A percentile compares a stretch with the other conserved stretches of the same genome.
These are phyloP conservation scores for Arthroderma sp. DNA, from an alignment of 2,329 filamentous ascomycete genomes.

Conservation along the genomic window DNA sequence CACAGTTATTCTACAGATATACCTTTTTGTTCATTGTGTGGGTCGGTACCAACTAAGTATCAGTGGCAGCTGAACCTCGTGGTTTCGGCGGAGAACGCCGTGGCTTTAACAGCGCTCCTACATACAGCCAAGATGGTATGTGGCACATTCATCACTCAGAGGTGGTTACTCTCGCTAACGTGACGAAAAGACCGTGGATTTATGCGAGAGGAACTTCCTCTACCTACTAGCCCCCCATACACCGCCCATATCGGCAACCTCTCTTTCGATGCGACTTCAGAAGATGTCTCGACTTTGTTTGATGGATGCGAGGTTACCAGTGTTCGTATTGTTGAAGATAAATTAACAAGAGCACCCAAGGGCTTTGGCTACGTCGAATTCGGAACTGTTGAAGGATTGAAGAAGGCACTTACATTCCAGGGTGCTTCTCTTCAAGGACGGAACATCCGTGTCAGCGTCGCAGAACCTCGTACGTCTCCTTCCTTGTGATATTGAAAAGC, in stretches of 20 bases:
- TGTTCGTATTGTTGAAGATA: constrained; percentile 94
- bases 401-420: constrained; percentile 75
- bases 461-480: constrained; percentile 75
- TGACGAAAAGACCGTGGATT: constrained; percentile 22
- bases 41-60: neutral
- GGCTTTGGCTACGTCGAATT: constrained; percentile 98
- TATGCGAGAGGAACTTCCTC: constrained; percentile 56
- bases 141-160: constrained; percentile 3
- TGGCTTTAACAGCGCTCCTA: constrained; percentile 28
- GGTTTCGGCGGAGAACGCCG: constrained; percentile 39
- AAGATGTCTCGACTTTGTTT: constrained; percentile 77
- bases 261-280: constrained; percentile 80
- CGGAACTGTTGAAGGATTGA: constrained; percentile 70
- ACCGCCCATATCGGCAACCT: constrained; percentile 95
- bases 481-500: constrained; percentile 9
- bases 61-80: constrained; percentile 27
- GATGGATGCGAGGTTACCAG: constrained; percentile 70
- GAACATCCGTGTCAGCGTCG: constrained; percentile 84
- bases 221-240: constrained; percentile 85
- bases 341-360: constrained; percentile 84
- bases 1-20: neutral
- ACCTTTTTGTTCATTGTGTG: too few species aligned
- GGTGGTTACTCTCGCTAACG: neutral
- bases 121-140: constrained; percentile 25
- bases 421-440: constrained; percentile 75